Conservation (phyloP, 2,329 filamentous ascomycete species). For the Aspergillus awamori region DNA sequence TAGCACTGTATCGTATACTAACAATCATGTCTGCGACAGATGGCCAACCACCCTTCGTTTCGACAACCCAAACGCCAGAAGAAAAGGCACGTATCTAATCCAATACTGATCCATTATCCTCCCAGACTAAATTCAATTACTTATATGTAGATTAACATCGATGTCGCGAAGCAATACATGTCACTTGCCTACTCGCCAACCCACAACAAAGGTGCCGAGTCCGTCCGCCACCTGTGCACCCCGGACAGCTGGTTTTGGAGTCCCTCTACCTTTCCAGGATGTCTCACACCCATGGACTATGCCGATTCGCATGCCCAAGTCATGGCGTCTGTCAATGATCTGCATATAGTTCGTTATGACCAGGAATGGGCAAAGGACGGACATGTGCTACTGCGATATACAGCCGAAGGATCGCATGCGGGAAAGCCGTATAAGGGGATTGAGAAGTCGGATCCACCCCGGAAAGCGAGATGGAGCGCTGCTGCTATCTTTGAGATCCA, state of each 20-base stretch:
- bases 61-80: neutral
- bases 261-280: conserved; percentile 43
- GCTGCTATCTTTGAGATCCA: conserved; percentile 44
- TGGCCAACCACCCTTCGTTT: neutral
- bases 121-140: too few species aligned
- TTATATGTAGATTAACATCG: conserved; percentile 30
- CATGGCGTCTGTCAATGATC: conserved; percentile 37
- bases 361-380: conserved; percentile 40
- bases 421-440: conserved; percentile 42
- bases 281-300: conserved; percentile 42
- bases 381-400: conserved; percentile 41
- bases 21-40: neutral
- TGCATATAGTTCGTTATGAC: conserved; percentile 42
- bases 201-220: conserved; percentile 37
- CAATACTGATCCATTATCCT: too few species aligned
- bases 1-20: neutral
- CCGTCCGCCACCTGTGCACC: conserved; percentile 39
- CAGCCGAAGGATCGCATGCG: conserved; percentile 41
- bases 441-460: conserved; percentile 29
- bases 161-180: conserved; percentile 42
- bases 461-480: conserved; percentile 41
- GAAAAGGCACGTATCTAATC: neutral
- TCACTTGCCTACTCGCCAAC: conserved; percentile 41
- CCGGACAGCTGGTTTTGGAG: conserved; percentile 37
- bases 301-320: conserved; percentile 41